Evolutionary conservation across 2,329 filamentous ascomycete genomes (phyloP).

Genomic region (Monilinia fructigena): DNA sequence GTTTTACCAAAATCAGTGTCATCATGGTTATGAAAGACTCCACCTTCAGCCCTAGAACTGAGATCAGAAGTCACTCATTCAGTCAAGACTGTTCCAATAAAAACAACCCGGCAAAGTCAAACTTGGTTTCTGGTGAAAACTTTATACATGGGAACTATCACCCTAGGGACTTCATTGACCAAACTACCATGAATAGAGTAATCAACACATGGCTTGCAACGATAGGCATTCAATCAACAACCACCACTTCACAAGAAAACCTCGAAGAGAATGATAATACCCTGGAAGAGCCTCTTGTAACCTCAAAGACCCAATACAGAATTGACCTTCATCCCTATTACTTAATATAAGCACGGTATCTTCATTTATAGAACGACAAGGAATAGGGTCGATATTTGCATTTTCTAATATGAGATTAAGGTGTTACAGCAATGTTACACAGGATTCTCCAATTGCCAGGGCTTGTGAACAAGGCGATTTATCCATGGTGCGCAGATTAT

Average conservation of each 20-base stretch:
- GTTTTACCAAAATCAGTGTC: neutral
- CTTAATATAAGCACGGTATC: neutral
- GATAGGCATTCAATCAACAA: neutral
- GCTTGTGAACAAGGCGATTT: neutral
- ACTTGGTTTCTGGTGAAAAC: neutral
- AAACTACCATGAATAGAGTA: neutral
- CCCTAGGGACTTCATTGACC: neutral
- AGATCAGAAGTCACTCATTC: neutral
- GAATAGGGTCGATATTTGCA: neutral
- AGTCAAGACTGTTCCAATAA: neutral
- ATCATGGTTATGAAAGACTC: neutral
- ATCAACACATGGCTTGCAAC: neutral
- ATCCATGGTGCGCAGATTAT: neutral
- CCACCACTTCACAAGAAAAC: neutral
- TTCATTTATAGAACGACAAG: neutral
- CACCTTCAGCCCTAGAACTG: neutral
- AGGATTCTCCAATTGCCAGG: neutral
- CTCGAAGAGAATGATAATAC: neutral
- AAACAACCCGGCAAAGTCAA: neutral
- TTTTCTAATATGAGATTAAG: neutral
- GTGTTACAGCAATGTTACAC: neutral
- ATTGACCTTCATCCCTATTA: neutral
- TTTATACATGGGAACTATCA: neutral
- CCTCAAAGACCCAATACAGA: neutral
- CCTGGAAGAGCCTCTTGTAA: neutral